These are phyloP conservation scores for Coemansia sp. DNA, from an alignment of 192 early-diverging fungal genomes.

Conservation along the genomic window DNA sequence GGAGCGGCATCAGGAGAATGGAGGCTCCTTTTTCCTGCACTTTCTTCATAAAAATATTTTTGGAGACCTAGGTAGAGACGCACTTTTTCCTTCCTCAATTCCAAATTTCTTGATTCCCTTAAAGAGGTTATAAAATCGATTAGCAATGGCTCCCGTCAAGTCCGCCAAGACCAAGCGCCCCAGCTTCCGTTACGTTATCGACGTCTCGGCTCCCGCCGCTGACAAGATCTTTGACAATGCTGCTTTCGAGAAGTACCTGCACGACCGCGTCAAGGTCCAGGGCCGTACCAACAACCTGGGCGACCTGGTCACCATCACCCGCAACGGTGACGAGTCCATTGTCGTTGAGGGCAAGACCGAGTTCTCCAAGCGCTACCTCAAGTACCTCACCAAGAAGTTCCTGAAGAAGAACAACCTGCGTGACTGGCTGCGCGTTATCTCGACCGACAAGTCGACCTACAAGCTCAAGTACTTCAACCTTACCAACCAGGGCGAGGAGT, in stretches of 20 bases:
- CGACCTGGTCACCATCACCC: conserved; percentile 79
- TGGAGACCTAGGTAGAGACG: conserved; percentile 51
- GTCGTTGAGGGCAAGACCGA: conserved; percentile 71
- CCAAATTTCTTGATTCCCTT: conserved; percentile 6
- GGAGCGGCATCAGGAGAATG: neutral
- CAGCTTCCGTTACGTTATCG: conserved; percentile 83
- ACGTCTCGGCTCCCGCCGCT: conserved; percentile 84
- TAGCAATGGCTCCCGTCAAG: conserved; percentile 44
- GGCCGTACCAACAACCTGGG: conserved; percentile 95
- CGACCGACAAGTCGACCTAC: conserved; percentile 83
- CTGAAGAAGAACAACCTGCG: conserved; percentile 99
- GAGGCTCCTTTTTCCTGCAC: conserved; percentile 42
- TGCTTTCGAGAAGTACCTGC: conserved; percentile 97
- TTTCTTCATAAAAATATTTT: conserved; percentile 22
- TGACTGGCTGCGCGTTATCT: conserved; percentile 97
- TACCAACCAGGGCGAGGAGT: conserved; percentile 43
- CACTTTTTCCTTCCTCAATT: conserved; percentile 27
- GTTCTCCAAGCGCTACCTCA: conserved; percentile 99
- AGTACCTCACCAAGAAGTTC: conserved; percentile 99
- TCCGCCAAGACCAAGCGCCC: conserved; percentile 57
- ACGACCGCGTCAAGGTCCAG: conserved; percentile 97
- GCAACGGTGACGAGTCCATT: conserved; percentile 67
- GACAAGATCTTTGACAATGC: conserved; percentile 97
- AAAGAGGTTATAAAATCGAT: conserved; percentile 7
- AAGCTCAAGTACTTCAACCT: conserved; percentile 87